Percentiles rank a stretch among this genome's conserved stretches.
phyloP scores from a whole-genome alignment of 2,329 filamentous ascomycete genomes.

The Colletotrichum melonis region DNA sequence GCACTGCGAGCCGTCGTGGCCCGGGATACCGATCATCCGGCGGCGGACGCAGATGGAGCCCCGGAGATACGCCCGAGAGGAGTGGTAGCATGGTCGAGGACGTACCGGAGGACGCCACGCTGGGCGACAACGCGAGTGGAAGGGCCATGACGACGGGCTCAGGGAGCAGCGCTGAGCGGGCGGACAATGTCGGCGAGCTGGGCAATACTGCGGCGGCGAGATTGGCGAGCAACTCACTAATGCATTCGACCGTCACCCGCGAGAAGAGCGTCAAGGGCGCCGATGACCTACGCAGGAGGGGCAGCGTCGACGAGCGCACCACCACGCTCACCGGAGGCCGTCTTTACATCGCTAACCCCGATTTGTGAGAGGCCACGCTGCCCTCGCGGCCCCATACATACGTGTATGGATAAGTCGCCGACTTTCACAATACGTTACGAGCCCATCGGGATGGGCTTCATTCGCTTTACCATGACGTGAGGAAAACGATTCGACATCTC shows the following conservation, averaged over 20 bases:
- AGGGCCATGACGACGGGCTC: conserved; percentile 61
- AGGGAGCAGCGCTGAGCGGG: conserved; percentile 69
- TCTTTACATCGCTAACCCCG: conserved; percentile 88
- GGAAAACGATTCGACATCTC: background rate
- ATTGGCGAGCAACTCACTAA: conserved; percentile 68
- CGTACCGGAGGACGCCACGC: conserved; percentile 38
- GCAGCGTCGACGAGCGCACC: conserved; percentile 86
- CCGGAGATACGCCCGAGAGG: conserved; percentile 67
- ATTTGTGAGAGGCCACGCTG: conserved; percentile 54
- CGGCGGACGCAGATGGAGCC: conserved; percentile 61
- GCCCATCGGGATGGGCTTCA: background rate
- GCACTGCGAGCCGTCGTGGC: conserved; percentile 62
- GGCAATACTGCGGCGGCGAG: conserved; percentile 56
- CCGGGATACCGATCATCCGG: conserved; percentile 64
- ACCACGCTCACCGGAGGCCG: conserved; percentile 77
- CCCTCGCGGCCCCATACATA: background rate
- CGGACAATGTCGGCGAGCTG: conserved; percentile 70
- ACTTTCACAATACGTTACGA: background rate
- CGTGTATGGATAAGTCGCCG: background rate
- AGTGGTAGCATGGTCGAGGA: conserved; percentile 63
- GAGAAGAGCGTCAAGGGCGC: conserved; percentile 75
- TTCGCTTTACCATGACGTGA: background rate
- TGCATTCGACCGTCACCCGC: conserved; percentile 68
- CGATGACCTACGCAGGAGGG: conserved; percentile 79
- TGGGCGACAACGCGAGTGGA: conserved; percentile 57